These are phyloP conservation scores for Candida alai DNA, from an alignment of 805 yeast genomes.

Conservation along the genomic window DNA sequence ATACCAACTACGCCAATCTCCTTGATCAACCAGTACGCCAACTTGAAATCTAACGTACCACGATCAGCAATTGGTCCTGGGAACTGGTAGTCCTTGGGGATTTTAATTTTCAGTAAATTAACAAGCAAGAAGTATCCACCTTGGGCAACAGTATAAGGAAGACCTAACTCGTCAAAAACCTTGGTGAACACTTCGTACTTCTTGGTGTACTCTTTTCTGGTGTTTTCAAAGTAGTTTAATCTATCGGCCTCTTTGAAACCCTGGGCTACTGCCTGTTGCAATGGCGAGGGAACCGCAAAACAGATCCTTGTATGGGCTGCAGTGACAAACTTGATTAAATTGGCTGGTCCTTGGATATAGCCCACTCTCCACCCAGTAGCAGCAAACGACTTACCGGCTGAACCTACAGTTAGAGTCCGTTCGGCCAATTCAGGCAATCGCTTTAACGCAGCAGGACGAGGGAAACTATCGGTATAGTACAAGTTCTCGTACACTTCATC, in stretches of 20 bases:
- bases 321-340: slow-evolving; percentile 72
- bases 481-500: slow-evolving; percentile 96
- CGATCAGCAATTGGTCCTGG: slow-evolving; percentile 66
- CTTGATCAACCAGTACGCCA: slow-evolving; percentile 89
- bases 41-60: slow-evolving; percentile 76
- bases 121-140: slow-evolving; percentile 94
- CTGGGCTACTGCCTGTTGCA: slow-evolving; percentile 87
- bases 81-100: slow-evolving; percentile 68
- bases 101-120: slow-evolving; percentile 74
- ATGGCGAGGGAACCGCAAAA: slow-evolving; percentile 84
- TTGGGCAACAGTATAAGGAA: slow-evolving; percentile 87
- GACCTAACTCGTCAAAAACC: slow-evolving; percentile 79
- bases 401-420: slow-evolving; percentile 86
- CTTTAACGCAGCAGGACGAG: slow-evolving; percentile 77
- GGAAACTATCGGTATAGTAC: slow-evolving; percentile 63
- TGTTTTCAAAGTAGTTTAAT: slow-evolving; percentile 64
- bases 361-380: slow-evolving; percentile 99
- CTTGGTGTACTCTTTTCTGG: slow-evolving; percentile 61
- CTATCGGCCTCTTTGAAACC: slow-evolving; percentile 63
- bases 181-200: slow-evolving; percentile 72
- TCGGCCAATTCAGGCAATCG: slow-evolving; percentile 65
- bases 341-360: slow-evolving; percentile 88
- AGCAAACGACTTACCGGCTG: slow-evolving; percentile 98
- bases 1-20: slow-evolving; percentile 94
- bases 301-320: slow-evolving; percentile 94